Evolutionary conservation across 1,284 basidiomycete genomes (phyloP), one percentile per base, ranked within the genome.

Genomic region (Sanguinoderma infundibulare): DNA sequence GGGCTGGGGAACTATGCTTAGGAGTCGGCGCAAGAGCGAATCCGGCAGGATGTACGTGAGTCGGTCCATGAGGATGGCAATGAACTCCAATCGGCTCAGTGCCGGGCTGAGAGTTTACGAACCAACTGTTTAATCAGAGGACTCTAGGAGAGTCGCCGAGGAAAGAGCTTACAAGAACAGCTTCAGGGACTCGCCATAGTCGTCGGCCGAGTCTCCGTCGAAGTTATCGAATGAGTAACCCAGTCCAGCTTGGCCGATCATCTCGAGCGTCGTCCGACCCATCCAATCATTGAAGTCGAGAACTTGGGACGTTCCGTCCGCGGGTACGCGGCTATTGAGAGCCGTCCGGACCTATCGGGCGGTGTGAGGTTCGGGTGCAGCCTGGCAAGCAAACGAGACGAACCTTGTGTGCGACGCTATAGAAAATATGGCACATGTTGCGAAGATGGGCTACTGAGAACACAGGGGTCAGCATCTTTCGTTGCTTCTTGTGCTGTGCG

Each of bases 141-240:
- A n/a, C n/a, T n/a, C n/a, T n/a, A n/a, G n/a, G n/a, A n/a, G n/a
- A n/a, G n/a, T n/a, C n/a, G n/a, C n/a, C n/a, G n/a, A n/a, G 32
- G 15, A 57, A 5, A 40, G 8, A 34, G 56, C 67, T 9, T 47
- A 73, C 71, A 63, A 50, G 7, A 73, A 49, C 20, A 60, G 38
- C 57, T 70, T 70, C 30, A 72, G 52, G 10, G 70, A 55, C 39
- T 63, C 54, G 24, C 63, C 62, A 49, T 69, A 72, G 24, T 53
- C 34, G 49, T 70, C 63, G 1, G 56, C 54, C 35, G 47, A 55
- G 35, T 60, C 62, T 14, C 34, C 40, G 9, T 22, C 36, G 3
- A 60, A 51, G 17, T 47, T 42, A 24, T 63, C 62, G 39, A 63
- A 63, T 2, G 62, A 60, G 38, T 63, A 53, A 6, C 62, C 62